Conservation (phyloP, 2,329 filamentous ascomycete species). For the Sordariomycetes sp. region DNA sequence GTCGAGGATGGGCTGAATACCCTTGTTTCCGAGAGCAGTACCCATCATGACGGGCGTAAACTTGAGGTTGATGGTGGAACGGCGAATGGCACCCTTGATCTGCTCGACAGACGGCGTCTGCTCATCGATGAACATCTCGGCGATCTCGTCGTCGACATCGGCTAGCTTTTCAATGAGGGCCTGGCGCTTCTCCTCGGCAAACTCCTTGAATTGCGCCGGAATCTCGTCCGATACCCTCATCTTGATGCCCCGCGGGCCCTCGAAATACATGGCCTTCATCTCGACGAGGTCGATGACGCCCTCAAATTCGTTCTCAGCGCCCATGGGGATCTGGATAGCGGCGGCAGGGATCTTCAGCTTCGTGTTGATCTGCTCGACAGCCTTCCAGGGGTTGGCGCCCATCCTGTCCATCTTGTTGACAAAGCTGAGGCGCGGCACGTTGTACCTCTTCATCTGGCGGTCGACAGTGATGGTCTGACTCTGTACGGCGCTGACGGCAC, state of each 20-base stretch:
- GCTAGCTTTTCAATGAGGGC: slow-evolving; percentile 89
- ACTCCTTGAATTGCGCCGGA: slow-evolving; percentile 63
- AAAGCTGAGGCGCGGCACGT: slow-evolving; percentile 89
- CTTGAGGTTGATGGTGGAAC: slow-evolving; percentile 78
- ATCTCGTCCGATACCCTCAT: slow-evolving; percentile 71
- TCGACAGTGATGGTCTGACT: slow-evolving; percentile 98
- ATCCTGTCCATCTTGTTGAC: slow-evolving; percentile 99
- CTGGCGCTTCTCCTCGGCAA: slow-evolving; percentile 73
- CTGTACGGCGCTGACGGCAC: slow-evolving; percentile 93
- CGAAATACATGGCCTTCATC: slow-evolving; percentile 90
- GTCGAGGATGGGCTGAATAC: slow-evolving; percentile 92
- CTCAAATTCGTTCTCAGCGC: slow-evolving; percentile 80
- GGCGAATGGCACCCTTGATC: slow-evolving; percentile 84
- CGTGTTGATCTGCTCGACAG: slow-evolving; percentile 91
- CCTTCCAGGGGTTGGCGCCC: slow-evolving; percentile 97
- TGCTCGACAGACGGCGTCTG: slow-evolving; percentile 66
- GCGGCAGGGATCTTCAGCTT: slow-evolving; percentile 91
- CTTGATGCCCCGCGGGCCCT: slow-evolving; percentile 69
- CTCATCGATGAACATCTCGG: slow-evolving; percentile 88
- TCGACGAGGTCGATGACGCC: slow-evolving; percentile 87
- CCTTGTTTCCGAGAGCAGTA: slow-evolving; percentile 88
- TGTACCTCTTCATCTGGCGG: slow-evolving; percentile 97
- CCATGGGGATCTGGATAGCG: slow-evolving; percentile 90
- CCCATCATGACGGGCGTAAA: slow-evolving; percentile 97
- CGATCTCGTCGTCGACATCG: slow-evolving; percentile 96